Evolutionary conservation across 2,329 filamentous ascomycete genomes (phyloP).

Genomic region (Bimuria novae-zelandiae): DNA sequence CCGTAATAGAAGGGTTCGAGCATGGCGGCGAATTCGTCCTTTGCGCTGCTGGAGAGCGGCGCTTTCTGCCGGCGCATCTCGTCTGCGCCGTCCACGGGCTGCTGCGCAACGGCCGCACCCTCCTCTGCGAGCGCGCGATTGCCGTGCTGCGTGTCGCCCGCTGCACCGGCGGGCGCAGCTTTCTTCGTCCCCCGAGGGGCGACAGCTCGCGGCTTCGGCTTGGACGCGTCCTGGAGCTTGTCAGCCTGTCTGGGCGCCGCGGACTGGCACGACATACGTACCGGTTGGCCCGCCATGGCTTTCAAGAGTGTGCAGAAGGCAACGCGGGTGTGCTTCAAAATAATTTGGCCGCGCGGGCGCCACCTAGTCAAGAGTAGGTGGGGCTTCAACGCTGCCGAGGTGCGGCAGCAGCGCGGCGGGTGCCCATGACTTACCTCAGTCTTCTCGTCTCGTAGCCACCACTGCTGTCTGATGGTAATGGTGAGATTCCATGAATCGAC

Average conservation of each 20-base stretch:
- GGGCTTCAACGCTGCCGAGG: too few species aligned
- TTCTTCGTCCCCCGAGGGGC: slow-evolving; percentile 40
- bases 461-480: too few species aligned
- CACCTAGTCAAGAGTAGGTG: too few species aligned
- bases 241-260: slow-evolving; percentile 11
- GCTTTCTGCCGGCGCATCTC: slow-evolving; percentile 34
- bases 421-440: too few species aligned
- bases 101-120: slow-evolving; percentile 10
- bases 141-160: slow-evolving; percentile 1
- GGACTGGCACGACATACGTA: too few species aligned
- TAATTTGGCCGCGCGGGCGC: slow-evolving; percentile 25
- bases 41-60: slow-evolving; percentile 33
- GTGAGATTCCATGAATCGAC: too few species aligned
- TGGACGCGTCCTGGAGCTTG: slow-evolving; percentile 29
- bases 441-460: too few species aligned
- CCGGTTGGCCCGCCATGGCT: slow-evolving; percentile 42
- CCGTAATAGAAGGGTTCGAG: slow-evolving; percentile 72
- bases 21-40: slow-evolving; percentile 64
- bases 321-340: slow-evolving; percentile 22
- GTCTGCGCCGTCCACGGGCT: slow-evolving; percentile 22
- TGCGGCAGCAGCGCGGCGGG: too few species aligned
- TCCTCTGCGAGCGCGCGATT: slow-evolving; percentile 17
- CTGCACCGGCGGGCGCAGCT: slow-evolving; percentile 19
- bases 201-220: slow-evolving; percentile 34
- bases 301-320: slow-evolving; percentile 18